Base-by-base conservation (phyloP, 2,329 filamentous ascomycete genomes). In the Xylaria sp. region DNA sequence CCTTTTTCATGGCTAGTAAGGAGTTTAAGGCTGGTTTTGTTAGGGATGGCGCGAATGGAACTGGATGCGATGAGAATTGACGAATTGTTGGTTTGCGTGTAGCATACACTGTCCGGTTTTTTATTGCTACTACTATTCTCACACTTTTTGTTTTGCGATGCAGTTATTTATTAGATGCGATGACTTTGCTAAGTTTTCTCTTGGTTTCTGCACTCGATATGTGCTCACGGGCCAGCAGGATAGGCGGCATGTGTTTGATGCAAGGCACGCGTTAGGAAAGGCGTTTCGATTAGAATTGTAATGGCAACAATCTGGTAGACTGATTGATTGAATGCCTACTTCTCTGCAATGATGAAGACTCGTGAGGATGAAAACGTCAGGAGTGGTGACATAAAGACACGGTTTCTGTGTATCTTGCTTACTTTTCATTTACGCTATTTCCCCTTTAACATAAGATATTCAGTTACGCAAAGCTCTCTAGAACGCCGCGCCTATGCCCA, bases 401-500 rank as follows among this genome's bases (percentile, higher is more conserved):
- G 17, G 40, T 42, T n/a, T 33, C 38, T 17, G 40, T 42, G 13
- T 15, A 3, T 38, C 40, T 20, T 33, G 11, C 36, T 26, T 36
- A 26, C 28, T 26, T 61, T 38, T 26, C 36, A 56, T 33, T 15
- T 56, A 56, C 49, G 49, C 49, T 53, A 53, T 53, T 51, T 53
- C 26, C 9, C 26, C 15, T 33, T 28, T 13, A 33, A 53, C 28
- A 23, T 53, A 53, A 28, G 3, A 7, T 53, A 33, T 33, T 53
- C 6, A 33, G 6, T 53, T 53, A 38, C 42, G 36, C 59, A 67
- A 48, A 53, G 59, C 59, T 51, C 38, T 62, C 36, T 20, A 63
- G 53, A 65, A 69, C 66, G 63, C 67, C 67, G 49, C 51, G 67
- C 59, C 62, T 28, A 17, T 56, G 46, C 58, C 26, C 46, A 28